Conservation (phyloP, 176 grass and related monocot species). For the Phoenix dactylifera region DNA sequence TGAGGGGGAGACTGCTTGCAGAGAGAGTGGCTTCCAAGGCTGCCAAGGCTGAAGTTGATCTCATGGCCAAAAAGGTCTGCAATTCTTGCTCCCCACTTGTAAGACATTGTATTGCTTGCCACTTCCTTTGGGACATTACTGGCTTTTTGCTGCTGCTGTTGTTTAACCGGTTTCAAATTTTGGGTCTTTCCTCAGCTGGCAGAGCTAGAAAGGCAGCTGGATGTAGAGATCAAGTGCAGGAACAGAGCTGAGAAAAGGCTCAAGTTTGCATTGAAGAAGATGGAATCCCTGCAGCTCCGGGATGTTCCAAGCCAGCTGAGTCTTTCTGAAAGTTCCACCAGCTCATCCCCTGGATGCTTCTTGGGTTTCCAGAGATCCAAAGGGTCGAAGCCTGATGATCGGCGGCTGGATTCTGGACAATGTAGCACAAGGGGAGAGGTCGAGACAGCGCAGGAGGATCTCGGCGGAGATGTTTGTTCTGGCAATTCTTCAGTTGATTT, state of each 20-base stretch:
- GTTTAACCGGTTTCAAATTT: neutral
- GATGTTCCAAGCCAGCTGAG: neutral
- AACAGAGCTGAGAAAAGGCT: constrained; percentile 72
- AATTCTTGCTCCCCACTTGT: neutral
- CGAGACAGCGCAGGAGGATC: neutral
- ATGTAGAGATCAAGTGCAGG: constrained; percentile 67
- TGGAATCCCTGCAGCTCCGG: constrained; percentile 62
- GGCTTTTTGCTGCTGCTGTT: neutral
- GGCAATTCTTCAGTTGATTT: constrained; percentile 31
- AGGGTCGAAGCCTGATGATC: constrained; percentile 4
- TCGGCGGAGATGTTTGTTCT: too few species aligned
- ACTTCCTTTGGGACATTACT: too few species aligned
- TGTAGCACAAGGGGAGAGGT: neutral
- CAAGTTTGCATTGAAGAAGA: constrained; percentile 58
- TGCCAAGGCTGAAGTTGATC: constrained; percentile 78
- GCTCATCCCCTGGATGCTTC: too few species aligned
- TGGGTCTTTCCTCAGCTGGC: constrained; percentile 38
- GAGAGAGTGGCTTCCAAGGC: constrained; percentile 91
- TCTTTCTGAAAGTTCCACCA: too few species aligned
- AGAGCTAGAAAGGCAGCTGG: constrained; percentile 68
- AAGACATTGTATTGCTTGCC: too few species aligned
- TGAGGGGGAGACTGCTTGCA: constrained; percentile 80
- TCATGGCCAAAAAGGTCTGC: constrained; percentile 55
- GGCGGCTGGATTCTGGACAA: constrained; percentile 15
- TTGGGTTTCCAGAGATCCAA: too few species aligned